phyloP scores from a whole-genome alignment of 2,329 filamentous ascomycete genomes.

The Phaeosphaeriaceae sp. region DNA sequence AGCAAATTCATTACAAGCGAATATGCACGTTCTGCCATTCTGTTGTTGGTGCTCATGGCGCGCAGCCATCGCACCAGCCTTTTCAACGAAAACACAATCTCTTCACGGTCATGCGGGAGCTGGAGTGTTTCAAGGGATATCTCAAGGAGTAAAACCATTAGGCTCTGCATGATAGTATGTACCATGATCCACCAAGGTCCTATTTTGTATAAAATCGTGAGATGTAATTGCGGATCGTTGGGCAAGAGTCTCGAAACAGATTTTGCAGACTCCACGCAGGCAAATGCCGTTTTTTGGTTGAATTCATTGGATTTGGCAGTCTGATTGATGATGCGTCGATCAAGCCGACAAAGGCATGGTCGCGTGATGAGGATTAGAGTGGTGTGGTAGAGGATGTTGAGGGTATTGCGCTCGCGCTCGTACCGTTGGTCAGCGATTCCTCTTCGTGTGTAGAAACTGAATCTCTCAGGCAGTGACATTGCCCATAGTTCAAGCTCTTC shows the following conservation, averaged over 20 bases:
- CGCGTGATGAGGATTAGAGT: constrained; percentile 46
- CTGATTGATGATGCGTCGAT: constrained; percentile 39
- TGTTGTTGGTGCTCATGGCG: constrained; percentile 35
- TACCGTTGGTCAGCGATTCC: background rate
- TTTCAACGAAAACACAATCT: constrained; percentile 33
- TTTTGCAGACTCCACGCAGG: constrained; percentile 45
- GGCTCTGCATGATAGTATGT: constrained; percentile 45
- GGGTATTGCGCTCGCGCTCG: constrained; percentile 22
- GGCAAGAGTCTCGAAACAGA: constrained; percentile 43
- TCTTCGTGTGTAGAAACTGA: constrained; percentile 18
- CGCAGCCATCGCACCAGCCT: constrained; percentile 45
- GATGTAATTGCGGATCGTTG: constrained; percentile 13
- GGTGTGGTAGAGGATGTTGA: constrained; percentile 28
- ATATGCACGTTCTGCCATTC: constrained; percentile 41
- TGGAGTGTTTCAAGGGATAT: constrained; percentile 32
- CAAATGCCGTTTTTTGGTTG: constrained; percentile 37
- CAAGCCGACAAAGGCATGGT: constrained; percentile 48
- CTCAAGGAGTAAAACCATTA: constrained; percentile 47
- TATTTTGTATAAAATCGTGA: constrained; percentile 18
- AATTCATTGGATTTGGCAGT: constrained; percentile 36
- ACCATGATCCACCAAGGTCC: constrained; percentile 9
- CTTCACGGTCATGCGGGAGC: constrained; percentile 25
- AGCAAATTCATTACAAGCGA: constrained; percentile 22
- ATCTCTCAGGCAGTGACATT: constrained; percentile 29
- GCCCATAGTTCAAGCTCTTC: constrained; percentile 45